Base-by-base conservation (phyloP, 176 grass and related monocot species). In the Carex kokanica region DNA sequence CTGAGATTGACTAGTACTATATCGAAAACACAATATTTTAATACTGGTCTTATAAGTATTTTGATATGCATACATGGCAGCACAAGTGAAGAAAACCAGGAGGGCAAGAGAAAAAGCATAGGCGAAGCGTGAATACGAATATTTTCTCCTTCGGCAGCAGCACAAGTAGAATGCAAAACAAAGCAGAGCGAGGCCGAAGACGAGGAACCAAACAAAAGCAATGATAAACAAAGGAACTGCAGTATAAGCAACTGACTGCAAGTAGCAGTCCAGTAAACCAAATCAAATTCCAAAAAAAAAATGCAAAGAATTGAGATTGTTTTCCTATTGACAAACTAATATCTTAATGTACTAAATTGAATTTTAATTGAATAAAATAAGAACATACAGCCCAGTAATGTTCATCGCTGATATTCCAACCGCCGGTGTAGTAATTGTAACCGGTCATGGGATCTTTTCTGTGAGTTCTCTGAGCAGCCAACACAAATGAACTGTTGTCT, bases 331-430 rank as follows among this genome's bases (percentile, higher is more conserved):
- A 49, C 8, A 49, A 12, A 49, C 45, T 49, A 49, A 49, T 49
- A 11, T 49, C 45, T 49, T 49, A 49, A 49, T 49, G 45, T 2
- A 49, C 2, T 12, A 49, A 2, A 49, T 49, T 49, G 9, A 49
- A 49, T 49, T 49, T 11, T 49, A 49, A 49, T 49, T 49, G 45
- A 49, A 12, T 49, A 11, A 12, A 11, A 71, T 6, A 24, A 16
- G 47, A 87, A 9, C 84, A 86, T 82, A 99, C 96, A 84, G 93
- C 91, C 96, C 92, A 99, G 89, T 99, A 99, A 77, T 95, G 92
- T 0, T 21, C 0, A 14, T 90, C 64, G 9, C 93, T 99, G 72
- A 99, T 99, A 82, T 99, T 95, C 96, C 96, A 99, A 78, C 96
- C 96, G 31, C 89, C 93, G 14, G 18, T 87, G 83, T 99, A 99